phyloP scores from a whole-genome alignment of 208 protist genomes.

The Sergeia podlipaevii region DNA sequence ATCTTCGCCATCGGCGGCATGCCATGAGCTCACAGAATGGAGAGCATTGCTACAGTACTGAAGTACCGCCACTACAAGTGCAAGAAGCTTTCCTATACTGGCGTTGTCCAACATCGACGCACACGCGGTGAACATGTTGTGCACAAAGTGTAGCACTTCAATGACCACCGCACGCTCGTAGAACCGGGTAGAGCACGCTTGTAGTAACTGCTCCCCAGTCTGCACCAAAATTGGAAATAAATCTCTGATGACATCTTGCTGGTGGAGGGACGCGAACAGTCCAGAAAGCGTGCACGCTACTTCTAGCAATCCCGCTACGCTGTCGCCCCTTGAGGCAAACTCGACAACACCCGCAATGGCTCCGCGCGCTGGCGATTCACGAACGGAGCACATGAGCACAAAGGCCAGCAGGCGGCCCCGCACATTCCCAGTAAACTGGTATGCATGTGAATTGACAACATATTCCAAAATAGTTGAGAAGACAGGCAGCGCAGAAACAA shows the following conservation, averaged over 20 bases:
- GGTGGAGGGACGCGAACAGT: constrained; percentile 39
- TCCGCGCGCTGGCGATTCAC: neutral
- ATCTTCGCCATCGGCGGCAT: constrained; percentile 29
- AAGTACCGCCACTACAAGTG: constrained; percentile 26
- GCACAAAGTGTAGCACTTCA: constrained; percentile 31
- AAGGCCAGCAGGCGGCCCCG: constrained; percentile 46
- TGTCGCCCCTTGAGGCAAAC: neutral
- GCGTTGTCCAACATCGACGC: constrained; percentile 33
- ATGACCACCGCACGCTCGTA: constrained; percentile 33
- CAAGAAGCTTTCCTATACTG: constrained; percentile 24
- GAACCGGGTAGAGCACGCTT: constrained; percentile 17
- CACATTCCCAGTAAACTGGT: constrained; percentile 23
- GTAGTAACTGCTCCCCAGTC: constrained; percentile 20
- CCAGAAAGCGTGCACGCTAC: constrained; percentile 26
- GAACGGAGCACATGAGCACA: constrained; percentile 22
- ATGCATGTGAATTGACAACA: constrained; percentile 6
- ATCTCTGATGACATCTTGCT: constrained; percentile 28
- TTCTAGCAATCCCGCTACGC: constrained; percentile 33
- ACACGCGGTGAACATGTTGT: constrained; percentile 44
- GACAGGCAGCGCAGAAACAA: constrained; percentile 8
- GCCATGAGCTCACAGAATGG: constrained; percentile 20
- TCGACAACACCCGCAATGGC: neutral
- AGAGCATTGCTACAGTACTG: constrained; percentile 11
- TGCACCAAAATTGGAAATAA: constrained; percentile 25
- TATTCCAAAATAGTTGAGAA: constrained; percentile 9